Conservation (phyloP, 2,329 filamentous ascomycete genomes). For the Nothomitra cinnamomea region DNA sequence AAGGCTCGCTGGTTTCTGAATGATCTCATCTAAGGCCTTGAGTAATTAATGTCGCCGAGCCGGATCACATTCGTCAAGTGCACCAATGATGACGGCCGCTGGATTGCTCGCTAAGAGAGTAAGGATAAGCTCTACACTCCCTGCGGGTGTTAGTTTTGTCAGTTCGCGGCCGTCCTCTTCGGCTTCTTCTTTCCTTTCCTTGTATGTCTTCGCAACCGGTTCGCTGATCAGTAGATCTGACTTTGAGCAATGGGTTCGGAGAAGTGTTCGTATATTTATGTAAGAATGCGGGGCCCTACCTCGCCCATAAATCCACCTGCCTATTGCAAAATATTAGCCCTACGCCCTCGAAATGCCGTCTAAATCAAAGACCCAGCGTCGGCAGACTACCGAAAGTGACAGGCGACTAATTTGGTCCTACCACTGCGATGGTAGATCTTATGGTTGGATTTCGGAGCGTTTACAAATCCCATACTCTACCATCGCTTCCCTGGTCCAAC, state of each 20-base stretch:
- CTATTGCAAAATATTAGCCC: too few species aligned
- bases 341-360: slow-evolving; percentile 1
- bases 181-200: neutral
- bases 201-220: slow-evolving; percentile 3
- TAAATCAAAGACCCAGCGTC: slow-evolving; percentile 2
- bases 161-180: neutral
- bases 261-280: too few species aligned
- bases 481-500: too few species aligned
- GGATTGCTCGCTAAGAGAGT: slow-evolving; percentile 12
- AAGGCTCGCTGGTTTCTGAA: slow-evolving; percentile 14
- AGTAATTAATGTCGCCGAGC: slow-evolving; percentile 13
- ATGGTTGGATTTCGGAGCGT: too few species aligned
- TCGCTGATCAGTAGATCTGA: neutral
- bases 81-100: slow-evolving; percentile 20
- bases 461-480: too few species aligned
- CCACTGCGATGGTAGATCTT: too few species aligned
- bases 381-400: too few species aligned
- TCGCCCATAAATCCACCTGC: too few species aligned
- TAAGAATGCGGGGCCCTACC: too few species aligned
- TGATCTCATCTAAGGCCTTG: slow-evolving; percentile 14
- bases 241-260: slow-evolving; percentile 4
- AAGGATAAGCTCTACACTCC: slow-evolving; percentile 9
- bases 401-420: too few species aligned
- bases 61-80: slow-evolving; percentile 20
- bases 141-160: neutral